Base-by-base conservation (phyloP, 169 alveolate species). In the Eimeria falciformis region DNA sequence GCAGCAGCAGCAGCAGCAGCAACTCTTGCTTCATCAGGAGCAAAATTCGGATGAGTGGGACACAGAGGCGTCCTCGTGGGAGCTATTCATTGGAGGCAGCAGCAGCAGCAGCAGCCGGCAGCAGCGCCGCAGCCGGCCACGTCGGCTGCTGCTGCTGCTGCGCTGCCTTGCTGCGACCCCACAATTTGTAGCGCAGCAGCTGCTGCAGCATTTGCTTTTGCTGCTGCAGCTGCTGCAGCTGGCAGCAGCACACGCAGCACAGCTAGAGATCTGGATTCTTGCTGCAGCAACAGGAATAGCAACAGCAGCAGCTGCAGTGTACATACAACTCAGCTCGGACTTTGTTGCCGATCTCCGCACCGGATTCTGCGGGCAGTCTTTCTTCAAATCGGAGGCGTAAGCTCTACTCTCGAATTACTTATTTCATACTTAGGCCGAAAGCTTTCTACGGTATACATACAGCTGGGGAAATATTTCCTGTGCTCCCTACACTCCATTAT, bases 251-350 rank as follows among this genome's bases (percentile, higher is more conserved):
- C 87, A 78, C n/a, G 87, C 71, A 3, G 68, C 87, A 47, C 46
- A 78, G n/a, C 87, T 78, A 25, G 69, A 78, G 29, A 27, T 78
- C 27, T 78, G 87, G 87, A 47, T 78, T 18, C 87, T 78, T 53
- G 68, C 87, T 27, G 87, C 87, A 78, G 87, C 87, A 47, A 78
- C 87, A 1, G 87, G 87, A 1, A 78, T 78, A 50, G 87, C 87
- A 7, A 78, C 87, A 18, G 87, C 87, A 5, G 87, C 87, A 27
- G 87, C 87, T 29, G 87, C 87, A 69, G 87, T 78, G 71, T 78
- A 78, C 71, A 78, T 78, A 46, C 87, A 78, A 47, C 87, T 78
- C 46, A 78, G 87, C 87, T 78, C 87, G 29, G 87, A 78, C n/a
- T 47, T 78, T 23, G 23, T 78, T 11, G 87, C 87, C 11, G 87